Conservation (phyloP, 352 stramenopile species). For the Pythium insidiosum region DNA sequence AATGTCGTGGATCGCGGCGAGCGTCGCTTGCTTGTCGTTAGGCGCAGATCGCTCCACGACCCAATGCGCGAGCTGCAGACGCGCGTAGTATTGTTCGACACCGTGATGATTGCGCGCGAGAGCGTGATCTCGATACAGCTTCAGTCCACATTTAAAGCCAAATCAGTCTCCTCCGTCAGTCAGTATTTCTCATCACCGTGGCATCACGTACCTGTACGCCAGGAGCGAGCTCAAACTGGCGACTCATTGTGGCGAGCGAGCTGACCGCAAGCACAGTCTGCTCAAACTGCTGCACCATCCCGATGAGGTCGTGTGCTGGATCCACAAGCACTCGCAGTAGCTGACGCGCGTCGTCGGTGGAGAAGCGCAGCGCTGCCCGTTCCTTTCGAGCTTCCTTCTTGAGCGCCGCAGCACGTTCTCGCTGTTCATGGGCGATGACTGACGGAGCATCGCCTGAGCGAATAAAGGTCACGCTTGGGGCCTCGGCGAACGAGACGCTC, state of each 20-base stretch:
- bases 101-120: slow-evolving; percentile 1
- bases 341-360: slow-evolving; percentile 18
- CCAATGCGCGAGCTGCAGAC: slow-evolving; percentile 13
- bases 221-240: slow-evolving; percentile 42
- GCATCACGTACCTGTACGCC: slow-evolving; percentile 46
- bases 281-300: slow-evolving; percentile 34
- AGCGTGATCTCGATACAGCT: slow-evolving; percentile 39
- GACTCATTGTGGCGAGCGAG: slow-evolving; percentile 40
- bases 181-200: no score
- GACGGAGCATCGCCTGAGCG: no score
- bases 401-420: slow-evolving; percentile 1
- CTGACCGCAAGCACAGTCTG: slow-evolving; percentile 21
- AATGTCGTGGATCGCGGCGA: background rate
- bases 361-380: slow-evolving; percentile 5
- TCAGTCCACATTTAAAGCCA: slow-evolving; percentile 3
- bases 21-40: background rate
- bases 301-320: slow-evolving; percentile 48
- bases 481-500: no score
- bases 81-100: slow-evolving; percentile 1
- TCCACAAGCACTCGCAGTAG: slow-evolving; percentile 52
- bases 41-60: slow-evolving; percentile 1
- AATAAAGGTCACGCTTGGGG: no score
- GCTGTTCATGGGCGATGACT: background rate
- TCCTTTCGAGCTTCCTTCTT: no score
- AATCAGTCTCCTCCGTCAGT: no score